Evolutionary conservation across 805 yeast species (phyloP), one percentile per base, ranked within the genome.

Genomic region (Sporopachydermia lactativora): DNA sequence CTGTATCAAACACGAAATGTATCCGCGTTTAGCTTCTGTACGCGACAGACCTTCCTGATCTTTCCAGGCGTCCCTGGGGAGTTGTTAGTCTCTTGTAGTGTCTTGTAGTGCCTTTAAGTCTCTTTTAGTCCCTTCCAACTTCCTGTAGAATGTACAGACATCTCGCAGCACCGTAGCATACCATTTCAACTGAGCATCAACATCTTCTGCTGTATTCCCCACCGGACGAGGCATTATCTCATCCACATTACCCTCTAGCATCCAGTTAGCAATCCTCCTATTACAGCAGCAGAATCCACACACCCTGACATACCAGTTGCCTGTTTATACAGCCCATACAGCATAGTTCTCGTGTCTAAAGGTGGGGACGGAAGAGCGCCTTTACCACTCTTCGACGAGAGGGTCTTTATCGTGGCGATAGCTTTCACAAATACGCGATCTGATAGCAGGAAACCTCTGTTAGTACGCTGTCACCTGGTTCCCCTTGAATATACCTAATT

Each of bases 381-480:
- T 45, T 72, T 66, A 36, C 75, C 73, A 15, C 79, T 66, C 41
- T 78, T 65, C 4, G 81, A 68, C 2, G 89, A 77, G 36, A 84
- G 62, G 2, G 86, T 72, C 45, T 80, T 67, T 41, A 84, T 81
- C 3, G 92, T 82, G 36, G 86, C 66, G 44, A 84, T 81, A 3
- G 94, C 94, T 60, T 79, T 80, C 35, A 73, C 80, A 59, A 84
- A 84, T 4, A 83, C 89, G 39, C 84, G 73, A 59, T 83, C 94
- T 62, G 8, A 24, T n/a, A 41, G 11, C 1, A 5, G 19, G 17
- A 35, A 15, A n/a, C n/a, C n/a, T n/a, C n/a, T n/a, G n/a, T n/a
- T n/a, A n/a, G n/a, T n/a, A n/a, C n/a, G n/a, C n/a, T n/a, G n/a
- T n/a, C n/a, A n/a, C n/a, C n/a, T n/a, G n/a, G n/a, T n/a, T n/a